A percentile compares a stretch with the other conserved stretches of the same genome.
Evolutionary conservation across 148 eudicot species (phyloP).

Genomic region (Oxyria digyna): DNA sequence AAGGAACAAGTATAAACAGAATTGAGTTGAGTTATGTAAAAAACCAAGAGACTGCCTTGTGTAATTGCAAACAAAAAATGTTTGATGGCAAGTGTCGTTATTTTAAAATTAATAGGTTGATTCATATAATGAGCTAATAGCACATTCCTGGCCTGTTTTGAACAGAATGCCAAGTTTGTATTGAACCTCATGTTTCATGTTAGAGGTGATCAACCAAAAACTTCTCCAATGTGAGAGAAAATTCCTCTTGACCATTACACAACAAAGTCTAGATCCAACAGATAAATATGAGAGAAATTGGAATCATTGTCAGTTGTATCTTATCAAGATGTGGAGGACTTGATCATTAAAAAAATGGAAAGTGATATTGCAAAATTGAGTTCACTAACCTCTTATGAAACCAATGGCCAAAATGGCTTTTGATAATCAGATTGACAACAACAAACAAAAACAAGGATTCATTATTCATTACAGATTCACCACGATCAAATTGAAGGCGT

Average conservation of each 20-base stretch:
- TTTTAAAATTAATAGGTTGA: too few relatives aligned
- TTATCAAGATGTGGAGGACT: neutral
- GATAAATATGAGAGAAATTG: neutral
- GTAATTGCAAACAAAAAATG: too few relatives aligned
- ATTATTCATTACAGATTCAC: neutral
- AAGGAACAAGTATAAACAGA: too few relatives aligned
- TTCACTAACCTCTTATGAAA: slow-evolving; percentile 2
- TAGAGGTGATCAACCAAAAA: neutral
- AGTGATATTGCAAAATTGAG: neutral
- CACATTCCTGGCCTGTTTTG: too few relatives aligned
- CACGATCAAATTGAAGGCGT: neutral
- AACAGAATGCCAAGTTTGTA: neutral
- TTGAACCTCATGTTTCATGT: neutral
- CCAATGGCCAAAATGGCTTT: slow-evolving; percentile 4
- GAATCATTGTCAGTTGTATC: too few relatives aligned
- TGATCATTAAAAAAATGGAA: neutral
- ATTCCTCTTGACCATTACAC: neutral
- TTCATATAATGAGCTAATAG: too few relatives aligned
- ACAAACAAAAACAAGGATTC: neutral
- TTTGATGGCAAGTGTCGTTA: too few relatives aligned
- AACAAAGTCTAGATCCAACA: neutral
- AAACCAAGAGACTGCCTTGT: too few relatives aligned
- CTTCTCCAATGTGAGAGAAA: neutral
- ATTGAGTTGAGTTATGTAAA: too few relatives aligned
- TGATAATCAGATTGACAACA: slow-evolving; percentile 3